A percentile compares a stretch with the other conserved stretches of the same genome.
phyloP scores from a whole-genome alignment of 2,329 filamentous ascomycete genomes.

The Hypoxylon sp. region DNA sequence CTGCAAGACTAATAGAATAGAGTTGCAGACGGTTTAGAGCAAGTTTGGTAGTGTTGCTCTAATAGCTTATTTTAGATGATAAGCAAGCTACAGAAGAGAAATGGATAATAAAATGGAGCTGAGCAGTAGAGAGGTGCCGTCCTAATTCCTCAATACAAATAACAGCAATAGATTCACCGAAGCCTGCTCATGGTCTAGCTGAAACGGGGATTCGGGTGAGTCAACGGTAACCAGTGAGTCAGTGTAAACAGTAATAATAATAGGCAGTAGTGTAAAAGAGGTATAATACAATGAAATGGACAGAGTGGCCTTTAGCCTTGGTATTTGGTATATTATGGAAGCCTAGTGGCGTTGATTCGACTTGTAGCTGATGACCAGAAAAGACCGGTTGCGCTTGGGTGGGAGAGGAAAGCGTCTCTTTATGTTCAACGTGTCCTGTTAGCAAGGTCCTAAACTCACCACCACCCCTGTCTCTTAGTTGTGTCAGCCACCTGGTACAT shows the following conservation, averaged over 20 bases:
- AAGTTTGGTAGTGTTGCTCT: slow-evolving; percentile 10
- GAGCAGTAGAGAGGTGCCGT: slow-evolving; percentile 49
- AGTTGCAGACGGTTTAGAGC: slow-evolving; percentile 8
- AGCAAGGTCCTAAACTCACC: slow-evolving; percentile 6
- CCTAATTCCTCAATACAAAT: slow-evolving; percentile 51
- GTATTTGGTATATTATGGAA: slow-evolving; percentile 1
- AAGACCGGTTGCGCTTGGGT: no score
- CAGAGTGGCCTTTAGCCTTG: slow-evolving; percentile 23
- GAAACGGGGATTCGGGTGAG: slow-evolving; percentile 26
- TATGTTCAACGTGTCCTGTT: slow-evolving; percentile 40
- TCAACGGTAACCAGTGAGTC: slow-evolving; percentile 32
- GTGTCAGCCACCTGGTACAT: slow-evolving; percentile 33
- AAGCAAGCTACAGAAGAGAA: slow-evolving; percentile 18
- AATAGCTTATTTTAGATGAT: slow-evolving; percentile 21
- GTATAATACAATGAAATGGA: slow-evolving; percentile 24
- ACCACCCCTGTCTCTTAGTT: slow-evolving; percentile 20
- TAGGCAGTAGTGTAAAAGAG: slow-evolving; percentile 14
- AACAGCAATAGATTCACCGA: slow-evolving; percentile 39
- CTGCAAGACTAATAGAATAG: slow-evolving; percentile 22
- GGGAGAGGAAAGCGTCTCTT: slow-evolving; percentile 32
- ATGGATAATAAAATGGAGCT: slow-evolving; percentile 29
- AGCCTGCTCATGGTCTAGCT: slow-evolving; percentile 35
- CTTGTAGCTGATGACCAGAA: slow-evolving; percentile 1
- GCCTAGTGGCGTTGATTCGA: slow-evolving; percentile 6
- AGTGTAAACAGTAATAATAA: slow-evolving; percentile 1